phyloP scores from a whole-genome alignment of 1,139 yeast genomes.

The Dujonia santamariae region DNA sequence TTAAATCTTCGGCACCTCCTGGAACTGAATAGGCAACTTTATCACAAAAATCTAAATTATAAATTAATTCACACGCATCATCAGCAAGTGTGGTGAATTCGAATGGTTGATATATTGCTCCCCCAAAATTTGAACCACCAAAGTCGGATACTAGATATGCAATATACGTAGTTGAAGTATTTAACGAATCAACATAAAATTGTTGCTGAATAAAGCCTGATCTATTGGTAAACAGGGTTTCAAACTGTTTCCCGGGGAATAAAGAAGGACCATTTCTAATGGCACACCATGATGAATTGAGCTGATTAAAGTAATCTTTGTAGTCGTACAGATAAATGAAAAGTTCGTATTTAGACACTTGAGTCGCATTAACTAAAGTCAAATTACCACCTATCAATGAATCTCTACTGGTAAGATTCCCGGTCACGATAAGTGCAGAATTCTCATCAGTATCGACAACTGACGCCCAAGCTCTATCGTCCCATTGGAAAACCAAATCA shows the following conservation, averaged over 20 bases:
- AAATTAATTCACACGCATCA: conserved; percentile 69
- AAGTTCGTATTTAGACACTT: conserved; percentile 36
- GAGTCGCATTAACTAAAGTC: conserved; percentile 24
- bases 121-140: conserved; percentile 46
- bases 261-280: conserved; percentile 48
- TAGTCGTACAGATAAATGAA: conserved; percentile 45
- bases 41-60: conserved; percentile 71
- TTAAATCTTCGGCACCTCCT: conserved; percentile 31
- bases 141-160: conserved; percentile 64
- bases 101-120: conserved; percentile 60
- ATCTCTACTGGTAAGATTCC: conserved; percentile 40
- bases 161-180: conserved; percentile 58
- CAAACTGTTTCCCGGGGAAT: conserved; percentile 8
- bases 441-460: conserved; percentile 73
- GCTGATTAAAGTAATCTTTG: conserved; percentile 32
- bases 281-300: conserved; percentile 75
- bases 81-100: conserved; percentile 57
- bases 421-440: conserved; percentile 67
- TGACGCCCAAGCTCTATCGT: conserved; percentile 52
- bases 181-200: conserved; percentile 60
- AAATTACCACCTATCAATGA: conserved; percentile 8
- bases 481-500: conserved; percentile 70
- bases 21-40: conserved; percentile 91
- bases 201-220: conserved; percentile 55
- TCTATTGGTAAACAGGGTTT: conserved; percentile 39